Percentiles rank a stretch among this genome's conserved stretches.
Evolutionary conservation across 495 filamentous ascomycete species (phyloP).

Genomic region (Neurospora pannonica): DNA sequence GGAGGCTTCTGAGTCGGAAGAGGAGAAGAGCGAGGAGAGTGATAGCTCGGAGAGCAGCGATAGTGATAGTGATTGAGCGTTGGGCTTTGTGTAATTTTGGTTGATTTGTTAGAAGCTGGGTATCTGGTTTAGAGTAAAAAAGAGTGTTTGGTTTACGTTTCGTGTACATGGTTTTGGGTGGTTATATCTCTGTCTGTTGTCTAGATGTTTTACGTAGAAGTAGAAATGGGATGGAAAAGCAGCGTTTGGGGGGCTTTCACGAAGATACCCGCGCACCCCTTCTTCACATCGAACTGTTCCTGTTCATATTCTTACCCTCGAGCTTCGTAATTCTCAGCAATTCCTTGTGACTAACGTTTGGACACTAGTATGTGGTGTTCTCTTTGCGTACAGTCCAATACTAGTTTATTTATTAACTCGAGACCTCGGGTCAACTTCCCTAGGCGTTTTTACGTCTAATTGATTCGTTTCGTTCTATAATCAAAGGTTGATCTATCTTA

Average conservation of each 20-base stretch:
- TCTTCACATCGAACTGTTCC: background rate
- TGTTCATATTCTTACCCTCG: too few relatives aligned
- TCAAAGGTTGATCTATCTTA: too few relatives aligned
- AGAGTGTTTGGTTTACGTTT: background rate
- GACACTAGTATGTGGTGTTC: background rate
- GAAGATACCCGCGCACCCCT: background rate
- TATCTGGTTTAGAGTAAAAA: background rate
- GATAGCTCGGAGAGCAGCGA: conserved; percentile 4
- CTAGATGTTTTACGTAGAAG: background rate
- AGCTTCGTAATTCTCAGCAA: too few relatives aligned
- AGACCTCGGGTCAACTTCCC: too few relatives aligned
- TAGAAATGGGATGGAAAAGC: background rate
- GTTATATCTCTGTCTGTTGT: background rate
- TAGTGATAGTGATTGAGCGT: background rate
- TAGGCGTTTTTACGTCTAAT: too few relatives aligned
- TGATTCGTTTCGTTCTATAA: too few relatives aligned
- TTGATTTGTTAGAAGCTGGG: background rate
- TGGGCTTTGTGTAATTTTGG: too few relatives aligned
- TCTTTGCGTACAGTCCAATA: background rate
- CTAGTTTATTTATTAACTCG: too few relatives aligned
- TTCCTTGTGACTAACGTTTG: background rate
- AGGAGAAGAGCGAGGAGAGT: conserved; percentile 10
- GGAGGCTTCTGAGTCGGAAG: conserved; percentile 5
- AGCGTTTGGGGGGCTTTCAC: background rate
- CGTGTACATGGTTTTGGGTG: background rate